Evolutionary conservation across 2,329 filamentous ascomycete genomes (phyloP), one percentile per base, ranked within the genome.

Genomic region (Aspergillus spinulosporus): DNA sequence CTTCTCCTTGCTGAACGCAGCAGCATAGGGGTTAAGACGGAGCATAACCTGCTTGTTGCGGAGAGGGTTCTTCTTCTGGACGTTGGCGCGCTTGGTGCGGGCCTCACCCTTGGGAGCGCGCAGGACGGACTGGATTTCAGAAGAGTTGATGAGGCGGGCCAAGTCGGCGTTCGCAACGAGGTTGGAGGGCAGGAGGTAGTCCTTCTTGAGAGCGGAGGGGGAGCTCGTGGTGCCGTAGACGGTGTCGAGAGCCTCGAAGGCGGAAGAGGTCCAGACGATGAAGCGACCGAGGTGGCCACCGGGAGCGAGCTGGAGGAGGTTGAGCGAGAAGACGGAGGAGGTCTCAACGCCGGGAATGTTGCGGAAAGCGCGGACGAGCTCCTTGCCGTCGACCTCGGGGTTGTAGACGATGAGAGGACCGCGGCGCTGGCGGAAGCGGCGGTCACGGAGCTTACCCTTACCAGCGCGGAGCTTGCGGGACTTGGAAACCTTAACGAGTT

Each of bases 51-150:
- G 94, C 87, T 92, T 96, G 89, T 99, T 99, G 82, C 84, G 85
- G 69, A 99, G 92, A 74, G 94, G 94, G 87, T 99, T 99, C 92
- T 97, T 97, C 92, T 99, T 99, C 87, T 97, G 93, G 68, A 96
- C 91, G 74, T 84, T 81, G 68, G 84, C 81, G 75, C 94, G 90
- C 87, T 97, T 97, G 80, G 92, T 95, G 75, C 87, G 81, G 74
- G 91, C 86, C 69, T 88, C 86, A 71, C 94, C 94, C 85, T 92
- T 94, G 79, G 92, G 91, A 61, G 88, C 91, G 71, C 89, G 88
- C 74, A 99, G 87, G 59, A 96, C 93, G 79, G 88, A 90, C 88
- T 99, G 94, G 79, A 97, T 89, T 84, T 99, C 94, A 74, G 90
- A 92, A 74, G 89, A 93, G 91, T 99, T 99, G 89, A 99, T 99